A percentile compares a stretch with the other conserved stretches of the same genome.
Conservation (phyloP, 768 basidiomycete species). For the Cyclocybe aegerita region DNA sequence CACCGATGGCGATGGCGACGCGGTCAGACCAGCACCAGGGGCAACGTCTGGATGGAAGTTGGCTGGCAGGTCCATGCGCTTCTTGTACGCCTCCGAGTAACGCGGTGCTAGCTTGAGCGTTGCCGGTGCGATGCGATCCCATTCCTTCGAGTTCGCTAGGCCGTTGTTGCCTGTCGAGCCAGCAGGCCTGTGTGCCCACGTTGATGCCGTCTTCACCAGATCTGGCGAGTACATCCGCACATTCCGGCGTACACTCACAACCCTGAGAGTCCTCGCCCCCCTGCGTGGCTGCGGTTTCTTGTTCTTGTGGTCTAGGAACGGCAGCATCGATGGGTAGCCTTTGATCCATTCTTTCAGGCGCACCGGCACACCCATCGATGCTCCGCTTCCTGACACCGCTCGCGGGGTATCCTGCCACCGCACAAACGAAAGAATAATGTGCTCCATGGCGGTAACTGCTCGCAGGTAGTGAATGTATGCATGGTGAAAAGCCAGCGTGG, state of each 20-base stretch:
- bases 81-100: constrained; percentile 75
- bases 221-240: constrained; percentile 89
- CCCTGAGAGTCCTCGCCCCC: constrained; percentile 75
- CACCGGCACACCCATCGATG: constrained; percentile 71
- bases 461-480: constrained; percentile 69
- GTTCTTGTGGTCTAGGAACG: constrained; percentile 52
- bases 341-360: constrained; percentile 92
- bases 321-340: constrained; percentile 82
- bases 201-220: constrained; percentile 63
- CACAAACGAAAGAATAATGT: constrained; percentile 88
- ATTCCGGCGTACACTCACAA: constrained; percentile 75
- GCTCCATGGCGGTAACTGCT: constrained; percentile 85
- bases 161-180: constrained; percentile 34
- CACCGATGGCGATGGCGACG: constrained; percentile 36
- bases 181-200: constrained; percentile 40
- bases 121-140: constrained; percentile 69
- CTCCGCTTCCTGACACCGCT: constrained; percentile 45
- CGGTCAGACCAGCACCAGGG: constrained; percentile 26
- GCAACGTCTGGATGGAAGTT: constrained; percentile 57
- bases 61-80: constrained; percentile 68
- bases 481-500: constrained; percentile 48
- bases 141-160: constrained; percentile 65
- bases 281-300: constrained; percentile 66
- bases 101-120: constrained; percentile 61
- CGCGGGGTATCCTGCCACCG: constrained; percentile 72